A percentile compares a stretch with the other conserved stretches of the same genome.
Conservation (phyloP, 208 protist genomes). For the Kentomonas sorsogonicus region DNA sequence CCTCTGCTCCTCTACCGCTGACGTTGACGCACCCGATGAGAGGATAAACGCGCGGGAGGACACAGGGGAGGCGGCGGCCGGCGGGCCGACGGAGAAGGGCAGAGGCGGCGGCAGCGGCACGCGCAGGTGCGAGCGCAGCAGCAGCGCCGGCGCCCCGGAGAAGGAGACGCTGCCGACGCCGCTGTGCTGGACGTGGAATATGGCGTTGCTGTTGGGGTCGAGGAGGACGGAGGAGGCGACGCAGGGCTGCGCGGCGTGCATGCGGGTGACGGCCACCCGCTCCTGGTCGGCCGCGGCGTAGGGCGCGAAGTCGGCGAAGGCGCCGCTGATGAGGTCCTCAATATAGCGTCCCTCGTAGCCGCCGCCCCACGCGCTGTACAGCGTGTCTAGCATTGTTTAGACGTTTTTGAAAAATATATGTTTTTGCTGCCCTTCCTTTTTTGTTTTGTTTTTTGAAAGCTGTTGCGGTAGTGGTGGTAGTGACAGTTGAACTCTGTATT, state of each 20-base stretch:
- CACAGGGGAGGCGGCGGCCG: too few species aligned
- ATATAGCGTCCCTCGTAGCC: constrained; percentile 50
- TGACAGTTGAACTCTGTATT: too few species aligned
- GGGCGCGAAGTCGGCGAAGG: constrained; percentile 71
- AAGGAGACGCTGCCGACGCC: constrained; percentile 37
- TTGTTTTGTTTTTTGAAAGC: not conserved
- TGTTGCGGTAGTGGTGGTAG: too few species aligned
- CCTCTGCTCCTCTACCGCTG: too few species aligned
- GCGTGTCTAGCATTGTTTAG: constrained; percentile 10
- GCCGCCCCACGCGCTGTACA: constrained; percentile 36
- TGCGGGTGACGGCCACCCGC: constrained; percentile 41
- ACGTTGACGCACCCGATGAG: too few species aligned
- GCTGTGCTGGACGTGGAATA: constrained; percentile 23
- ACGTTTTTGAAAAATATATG: not conserved
- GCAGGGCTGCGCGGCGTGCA: constrained; percentile 13
- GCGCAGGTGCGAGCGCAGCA: constrained; percentile 28
- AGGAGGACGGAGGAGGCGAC: constrained; percentile 25
- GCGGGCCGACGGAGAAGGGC: too few species aligned
- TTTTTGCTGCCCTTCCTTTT: not conserved
- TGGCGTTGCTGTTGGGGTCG: constrained; percentile 47
- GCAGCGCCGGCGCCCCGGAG: constrained; percentile 28
- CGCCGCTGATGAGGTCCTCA: constrained; percentile 62
- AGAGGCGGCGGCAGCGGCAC: constrained; percentile 25
- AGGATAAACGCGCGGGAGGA: too few species aligned
- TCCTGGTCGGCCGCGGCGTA: constrained; percentile 77